These are phyloP conservation scores for Aquanectria penicillioides DNA, from an alignment of 2,329 filamentous ascomycete genomes.

Conservation along the genomic window DNA sequence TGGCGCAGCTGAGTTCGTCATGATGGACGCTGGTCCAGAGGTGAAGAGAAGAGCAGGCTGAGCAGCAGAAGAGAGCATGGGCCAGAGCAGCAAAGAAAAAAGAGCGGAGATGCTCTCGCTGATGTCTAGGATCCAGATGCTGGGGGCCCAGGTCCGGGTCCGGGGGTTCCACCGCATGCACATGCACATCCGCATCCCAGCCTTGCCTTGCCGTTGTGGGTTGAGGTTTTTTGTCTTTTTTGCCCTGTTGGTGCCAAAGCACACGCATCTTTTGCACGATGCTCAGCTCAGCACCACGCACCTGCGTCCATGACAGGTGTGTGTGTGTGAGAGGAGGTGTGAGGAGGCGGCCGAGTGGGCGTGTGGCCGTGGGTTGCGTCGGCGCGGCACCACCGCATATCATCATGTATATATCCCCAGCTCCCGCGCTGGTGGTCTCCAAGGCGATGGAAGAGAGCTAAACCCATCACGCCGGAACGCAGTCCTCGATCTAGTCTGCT, in stretches of 20 bases:
- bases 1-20: conserved; percentile 19
- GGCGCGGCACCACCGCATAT: no score
- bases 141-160: neutral
- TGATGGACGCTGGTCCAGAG: neutral
- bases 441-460: neutral
- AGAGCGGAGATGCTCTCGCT: no score
- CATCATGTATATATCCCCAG: conserved; percentile 9
- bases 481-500: neutral
- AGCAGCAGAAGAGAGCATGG: no score
- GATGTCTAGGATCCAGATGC: conserved; percentile 12
- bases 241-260: no score
- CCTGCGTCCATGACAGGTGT: no score
- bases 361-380: no score
- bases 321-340: no score
- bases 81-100: no score
- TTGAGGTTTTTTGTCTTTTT: neutral
- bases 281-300: no score
- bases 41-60: neutral
- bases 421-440: neutral
- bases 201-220: neutral
- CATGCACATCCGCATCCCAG: no score
- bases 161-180: neutral
- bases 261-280: no score
- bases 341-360: no score
- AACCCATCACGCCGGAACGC: neutral